A percentile compares a stretch with the other conserved stretches of the same genome.
Conservation (phyloP, 768 basidiomycete genomes). For the Polyporus arcularius region DNA sequence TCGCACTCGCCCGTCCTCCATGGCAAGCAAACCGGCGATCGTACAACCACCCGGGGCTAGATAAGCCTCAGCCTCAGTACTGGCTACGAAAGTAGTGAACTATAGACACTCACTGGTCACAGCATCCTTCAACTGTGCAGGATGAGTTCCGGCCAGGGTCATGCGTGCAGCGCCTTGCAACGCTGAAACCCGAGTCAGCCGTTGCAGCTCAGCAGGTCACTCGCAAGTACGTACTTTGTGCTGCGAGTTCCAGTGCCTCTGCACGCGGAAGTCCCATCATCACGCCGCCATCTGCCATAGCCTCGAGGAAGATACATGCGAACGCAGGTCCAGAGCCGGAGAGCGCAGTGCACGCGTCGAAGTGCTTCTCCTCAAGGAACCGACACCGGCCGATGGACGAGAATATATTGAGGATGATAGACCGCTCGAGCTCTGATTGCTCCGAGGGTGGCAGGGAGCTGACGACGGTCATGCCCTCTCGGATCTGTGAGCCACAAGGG, state of each 20-base stretch:
- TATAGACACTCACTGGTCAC: conserved; percentile 78
- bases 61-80: background rate
- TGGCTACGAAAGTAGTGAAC: background rate
- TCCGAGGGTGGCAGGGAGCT: conserved; percentile 63
- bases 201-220: background rate
- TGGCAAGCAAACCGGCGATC: conserved; percentile 91
- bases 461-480: conserved; percentile 98
- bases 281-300: conserved; percentile 98
- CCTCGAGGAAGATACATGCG: conserved; percentile 94
- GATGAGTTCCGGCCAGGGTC: conserved; percentile 87
- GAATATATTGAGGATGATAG: conserved; percentile 89
- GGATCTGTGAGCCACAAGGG: conserved; percentile 60
- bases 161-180: conserved; percentile 96
- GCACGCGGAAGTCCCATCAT: conserved; percentile 98
- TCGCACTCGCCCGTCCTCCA: conserved; percentile 92
- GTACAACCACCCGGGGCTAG: conserved; percentile 97
- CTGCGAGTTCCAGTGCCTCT: conserved; percentile 92
- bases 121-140: conserved; percentile 95
- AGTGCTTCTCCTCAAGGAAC: conserved; percentile 97
- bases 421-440: conserved; percentile 59
- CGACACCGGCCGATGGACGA: conserved; percentile 95
- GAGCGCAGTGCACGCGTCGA: conserved; percentile 96
- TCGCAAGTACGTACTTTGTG: conserved; percentile 75
- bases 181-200: conserved; percentile 46
- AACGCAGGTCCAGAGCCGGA: conserved; percentile 97